These are phyloP conservation scores for Eutrema japonicum DNA, from an alignment of 345 rosid species.

Conservation along the genomic window DNA sequence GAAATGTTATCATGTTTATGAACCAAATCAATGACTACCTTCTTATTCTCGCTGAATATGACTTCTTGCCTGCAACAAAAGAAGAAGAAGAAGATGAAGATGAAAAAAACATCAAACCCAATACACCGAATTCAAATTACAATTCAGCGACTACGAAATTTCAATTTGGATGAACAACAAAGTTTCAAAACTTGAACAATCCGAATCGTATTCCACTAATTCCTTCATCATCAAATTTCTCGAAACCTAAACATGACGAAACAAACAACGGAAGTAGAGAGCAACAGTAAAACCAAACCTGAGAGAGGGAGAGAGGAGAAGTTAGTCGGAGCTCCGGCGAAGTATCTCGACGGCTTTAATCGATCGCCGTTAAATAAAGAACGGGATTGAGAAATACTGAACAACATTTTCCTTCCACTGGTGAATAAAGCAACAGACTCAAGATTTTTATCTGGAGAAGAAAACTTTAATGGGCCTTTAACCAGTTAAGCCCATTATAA, in stretches of 20 bases:
- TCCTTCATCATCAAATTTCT: constrained; percentile 4
- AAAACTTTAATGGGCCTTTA: constrained; percentile 4
- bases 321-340: constrained; percentile 46
- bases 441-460: not conserved
- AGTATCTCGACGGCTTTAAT: constrained; percentile 39
- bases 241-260: constrained; percentile 6
- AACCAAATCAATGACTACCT: constrained; percentile 36
- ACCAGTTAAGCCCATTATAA: not conserved
- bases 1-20: not conserved
- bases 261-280: not conserved
- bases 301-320: constrained; percentile 36
- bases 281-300: constrained; percentile 39
- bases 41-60: constrained; percentile 50
- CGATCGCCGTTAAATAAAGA: constrained; percentile 40
- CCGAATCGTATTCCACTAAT: not conserved
- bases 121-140: not conserved
- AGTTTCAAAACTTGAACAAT: not conserved
- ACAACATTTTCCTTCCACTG: constrained; percentile 36
- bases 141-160: not conserved
- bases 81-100: not conserved
- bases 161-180: not conserved
- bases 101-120: not conserved
- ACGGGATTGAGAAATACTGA: constrained; percentile 41
- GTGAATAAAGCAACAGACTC: not conserved
- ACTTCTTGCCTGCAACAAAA: constrained; percentile 44